These are phyloP conservation scores for Phaffomyces thermotolerans DNA, from an alignment of 805 yeast genomes.

Conservation along the genomic window DNA sequence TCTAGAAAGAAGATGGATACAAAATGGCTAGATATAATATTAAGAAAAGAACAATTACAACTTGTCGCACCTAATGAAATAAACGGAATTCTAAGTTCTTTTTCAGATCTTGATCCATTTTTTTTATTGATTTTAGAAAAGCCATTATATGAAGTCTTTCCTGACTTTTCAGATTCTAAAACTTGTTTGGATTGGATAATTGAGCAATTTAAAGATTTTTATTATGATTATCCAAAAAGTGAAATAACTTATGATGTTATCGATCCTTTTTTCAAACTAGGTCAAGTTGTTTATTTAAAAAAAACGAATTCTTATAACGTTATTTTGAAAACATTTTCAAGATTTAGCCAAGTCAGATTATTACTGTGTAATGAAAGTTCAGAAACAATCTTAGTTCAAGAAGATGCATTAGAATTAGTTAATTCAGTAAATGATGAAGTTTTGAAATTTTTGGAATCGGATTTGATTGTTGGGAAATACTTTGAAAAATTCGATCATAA, in stretches of 20 bases:
- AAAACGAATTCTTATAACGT: conserved; percentile 3
- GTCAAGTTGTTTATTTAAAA: conserved; percentile 4
- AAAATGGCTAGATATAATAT: conserved; percentile 2
- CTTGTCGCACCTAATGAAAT: neutral
- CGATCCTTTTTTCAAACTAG: conserved; percentile 6
- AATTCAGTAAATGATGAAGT: neutral
- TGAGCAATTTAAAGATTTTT: neutral
- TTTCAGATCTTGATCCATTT: neutral
- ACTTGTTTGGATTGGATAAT: neutral
- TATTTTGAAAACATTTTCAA: neutral
- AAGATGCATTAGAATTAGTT: conserved; percentile 2
- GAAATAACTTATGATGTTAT: conserved; percentile 1
- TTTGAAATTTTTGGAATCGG: neutral
- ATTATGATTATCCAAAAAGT: conserved; percentile 3
- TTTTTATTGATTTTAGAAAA: neutral
- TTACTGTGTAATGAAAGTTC: conserved; percentile 1
- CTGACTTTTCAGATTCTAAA: neutral
- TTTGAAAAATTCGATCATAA: neutral
- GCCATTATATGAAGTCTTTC: neutral
- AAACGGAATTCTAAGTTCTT: neutral
- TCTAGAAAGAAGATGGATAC: conserved; percentile 2
- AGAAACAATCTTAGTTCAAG: neutral
- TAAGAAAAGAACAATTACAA: neutral
- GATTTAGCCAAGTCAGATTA: neutral
- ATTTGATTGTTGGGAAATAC: conserved; percentile 2